These are phyloP conservation scores for Puccinia triticina DNA, from an alignment of 1,284 basidiomycete species.

Conservation along the genomic window DNA sequence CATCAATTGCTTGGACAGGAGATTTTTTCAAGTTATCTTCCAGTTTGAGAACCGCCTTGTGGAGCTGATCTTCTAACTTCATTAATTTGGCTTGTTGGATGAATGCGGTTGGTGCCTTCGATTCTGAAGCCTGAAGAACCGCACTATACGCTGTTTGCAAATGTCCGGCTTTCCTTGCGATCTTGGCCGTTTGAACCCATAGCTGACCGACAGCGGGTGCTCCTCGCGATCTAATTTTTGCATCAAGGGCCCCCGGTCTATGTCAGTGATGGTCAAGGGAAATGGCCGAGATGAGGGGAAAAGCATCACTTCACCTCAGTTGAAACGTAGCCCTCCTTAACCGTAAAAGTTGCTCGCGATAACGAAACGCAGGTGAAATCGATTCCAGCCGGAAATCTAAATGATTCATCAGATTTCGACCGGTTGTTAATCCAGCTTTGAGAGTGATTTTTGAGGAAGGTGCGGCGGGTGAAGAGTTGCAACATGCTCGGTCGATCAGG, in stretches of 20 bases:
- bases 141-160: constrained; percentile 97
- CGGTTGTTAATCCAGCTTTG: neutral
- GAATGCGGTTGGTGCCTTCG: constrained; percentile 76
- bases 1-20: constrained; percentile 52
- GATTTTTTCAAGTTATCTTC: constrained; percentile 70
- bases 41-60: constrained; percentile 85
- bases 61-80: constrained; percentile 76
- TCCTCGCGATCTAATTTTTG: constrained; percentile 61
- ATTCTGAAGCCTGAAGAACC: constrained; percentile 83
- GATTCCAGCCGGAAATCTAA: constrained; percentile 72
- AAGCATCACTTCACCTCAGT: constrained; percentile 66
- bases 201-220: constrained; percentile 73
- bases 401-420: constrained; percentile 62
- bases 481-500: constrained; percentile 68
- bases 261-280: constrained; percentile 53
- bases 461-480: constrained; percentile 6
- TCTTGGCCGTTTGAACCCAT: constrained; percentile 92
- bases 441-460: constrained; percentile 46
- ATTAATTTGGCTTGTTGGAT: constrained; percentile 88
- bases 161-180: constrained; percentile 91
- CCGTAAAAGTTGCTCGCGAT: constrained; percentile 84
- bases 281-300: neutral
- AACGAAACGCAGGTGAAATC: constrained; percentile 87
- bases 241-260: constrained; percentile 53
- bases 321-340: constrained; percentile 84